A percentile compares a stretch with the other conserved stretches of the same genome.
Conservation (phyloP, 371 early-diverging fungal genomes). For the Mortierella sp. region DNA sequence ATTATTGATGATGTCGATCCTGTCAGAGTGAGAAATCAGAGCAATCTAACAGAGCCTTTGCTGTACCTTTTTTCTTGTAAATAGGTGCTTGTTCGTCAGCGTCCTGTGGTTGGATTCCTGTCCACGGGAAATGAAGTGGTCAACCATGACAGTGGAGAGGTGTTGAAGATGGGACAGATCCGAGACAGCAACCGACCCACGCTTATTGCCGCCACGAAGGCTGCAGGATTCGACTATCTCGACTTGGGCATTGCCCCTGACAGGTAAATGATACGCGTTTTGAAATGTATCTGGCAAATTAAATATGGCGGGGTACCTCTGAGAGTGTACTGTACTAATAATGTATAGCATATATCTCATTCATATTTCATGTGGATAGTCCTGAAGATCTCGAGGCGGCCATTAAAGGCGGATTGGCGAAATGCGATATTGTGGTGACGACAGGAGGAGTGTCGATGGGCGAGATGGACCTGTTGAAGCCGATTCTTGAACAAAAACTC, state of each 20-base stretch:
- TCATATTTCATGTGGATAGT: constrained; percentile 24
- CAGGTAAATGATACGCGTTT: constrained; percentile 42
- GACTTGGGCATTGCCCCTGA: constrained; percentile 88
- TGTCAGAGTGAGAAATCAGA: background rate
- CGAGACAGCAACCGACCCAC: constrained; percentile 91
- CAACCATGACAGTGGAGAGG: constrained; percentile 63
- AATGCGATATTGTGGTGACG: constrained; percentile 85
- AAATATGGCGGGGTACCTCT: background rate
- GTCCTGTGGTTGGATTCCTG: constrained; percentile 84
- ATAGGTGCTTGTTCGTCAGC: constrained; percentile 73
- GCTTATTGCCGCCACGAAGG: constrained; percentile 72
- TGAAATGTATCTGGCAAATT: background rate
- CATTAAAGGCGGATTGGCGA: constrained; percentile 65
- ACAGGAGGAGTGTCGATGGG: constrained; percentile 98
- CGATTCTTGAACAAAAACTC: constrained; percentile 81
- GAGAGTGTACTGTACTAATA: background rate
- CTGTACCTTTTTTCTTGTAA: background rate
- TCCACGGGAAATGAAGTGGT: constrained; percentile 93
- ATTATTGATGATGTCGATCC: background rate
- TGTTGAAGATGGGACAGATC: constrained; percentile 74
- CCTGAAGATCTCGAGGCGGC: constrained; percentile 67
- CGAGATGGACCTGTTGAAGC: constrained; percentile 91
- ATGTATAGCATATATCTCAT: background rate
- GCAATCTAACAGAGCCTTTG: background rate
- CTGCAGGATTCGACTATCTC: constrained; percentile 74